Conservation (phyloP, 805 yeast genomes). For the Candida peoriensis region DNA sequence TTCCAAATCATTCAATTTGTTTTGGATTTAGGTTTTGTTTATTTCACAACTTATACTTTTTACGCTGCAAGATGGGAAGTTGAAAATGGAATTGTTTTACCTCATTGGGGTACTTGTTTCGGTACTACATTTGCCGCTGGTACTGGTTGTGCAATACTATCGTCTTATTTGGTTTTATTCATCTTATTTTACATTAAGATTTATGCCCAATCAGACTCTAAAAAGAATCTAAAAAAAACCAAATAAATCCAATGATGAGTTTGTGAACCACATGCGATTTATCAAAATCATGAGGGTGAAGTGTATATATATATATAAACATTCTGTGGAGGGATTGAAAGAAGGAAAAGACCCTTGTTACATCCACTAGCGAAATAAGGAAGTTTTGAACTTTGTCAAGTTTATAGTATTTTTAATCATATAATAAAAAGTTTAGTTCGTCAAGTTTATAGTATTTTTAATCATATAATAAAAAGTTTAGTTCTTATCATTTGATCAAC, state of each 20-base stretch:
- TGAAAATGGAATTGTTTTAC: constrained; percentile 47
- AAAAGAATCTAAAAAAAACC: constrained; percentile 22
- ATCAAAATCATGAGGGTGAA: no score
- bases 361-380: no score
- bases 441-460: no score
- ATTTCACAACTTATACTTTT: constrained; percentile 90
- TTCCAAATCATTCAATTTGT: constrained; percentile 92
- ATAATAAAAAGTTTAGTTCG: no score
- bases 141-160: constrained; percentile 82
- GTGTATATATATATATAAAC: no score
- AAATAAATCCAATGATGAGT: constrained; percentile 7
- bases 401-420: no score
- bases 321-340: no score
- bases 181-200: constrained; percentile 88
- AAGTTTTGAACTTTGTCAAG: no score
- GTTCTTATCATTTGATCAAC: no score
- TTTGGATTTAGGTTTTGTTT: constrained; percentile 84
- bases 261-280: no score
- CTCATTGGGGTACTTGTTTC: constrained; percentile 79
- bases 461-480: no score
- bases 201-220: constrained; percentile 50
- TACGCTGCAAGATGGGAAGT: constrained; percentile 60
- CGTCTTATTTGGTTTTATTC: constrained; percentile 84
- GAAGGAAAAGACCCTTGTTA: no score
- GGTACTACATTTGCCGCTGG: constrained; percentile 94